Conservation (phyloP, 1,139 yeast genomes). For the Geotrichum citri-aurantii region DNA sequence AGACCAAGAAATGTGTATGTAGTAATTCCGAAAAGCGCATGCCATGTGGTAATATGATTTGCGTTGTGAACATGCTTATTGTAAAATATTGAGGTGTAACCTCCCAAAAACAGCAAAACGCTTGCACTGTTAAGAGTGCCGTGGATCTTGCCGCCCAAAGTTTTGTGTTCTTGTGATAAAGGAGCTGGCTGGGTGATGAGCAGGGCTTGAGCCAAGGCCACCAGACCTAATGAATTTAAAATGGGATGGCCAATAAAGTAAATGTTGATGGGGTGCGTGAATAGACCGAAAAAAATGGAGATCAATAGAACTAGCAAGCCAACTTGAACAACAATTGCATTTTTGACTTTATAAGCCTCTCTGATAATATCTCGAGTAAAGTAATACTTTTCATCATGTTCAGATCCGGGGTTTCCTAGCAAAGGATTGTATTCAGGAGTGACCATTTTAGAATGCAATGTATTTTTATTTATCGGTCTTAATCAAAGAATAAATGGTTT, state of each 20-base stretch:
- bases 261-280: slow-evolving; percentile 21
- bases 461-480: background rate
- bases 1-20: slow-evolving; percentile 23
- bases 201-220: slow-evolving; percentile 24
- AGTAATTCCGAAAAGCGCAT: slow-evolving; percentile 29
- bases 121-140: slow-evolving; percentile 27
- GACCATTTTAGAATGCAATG: background rate
- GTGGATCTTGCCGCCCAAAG: slow-evolving; percentile 28
- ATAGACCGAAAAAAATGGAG: slow-evolving; percentile 19
- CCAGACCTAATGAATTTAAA: slow-evolving; percentile 25
- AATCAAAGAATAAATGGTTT: background rate
- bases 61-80: slow-evolving; percentile 28
- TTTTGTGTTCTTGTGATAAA: slow-evolving; percentile 25
- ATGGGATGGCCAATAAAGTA: slow-evolving; percentile 27
- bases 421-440: background rate
- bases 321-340: slow-evolving; percentile 20
- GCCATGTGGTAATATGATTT: slow-evolving; percentile 30
- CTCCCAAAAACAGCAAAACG: slow-evolving; percentile 22
- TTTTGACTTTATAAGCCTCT: background rate
- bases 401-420: slow-evolving; percentile 2
- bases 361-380: slow-evolving; percentile 4
- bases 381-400: background rate
- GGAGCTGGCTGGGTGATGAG: slow-evolving; percentile 27
- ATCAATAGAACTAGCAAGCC: slow-evolving; percentile 20
- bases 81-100: slow-evolving; percentile 25